These are phyloP conservation scores for Prunus fruticosa DNA, from an alignment of 306 rosid genomes.

Conservation along the genomic window DNA sequence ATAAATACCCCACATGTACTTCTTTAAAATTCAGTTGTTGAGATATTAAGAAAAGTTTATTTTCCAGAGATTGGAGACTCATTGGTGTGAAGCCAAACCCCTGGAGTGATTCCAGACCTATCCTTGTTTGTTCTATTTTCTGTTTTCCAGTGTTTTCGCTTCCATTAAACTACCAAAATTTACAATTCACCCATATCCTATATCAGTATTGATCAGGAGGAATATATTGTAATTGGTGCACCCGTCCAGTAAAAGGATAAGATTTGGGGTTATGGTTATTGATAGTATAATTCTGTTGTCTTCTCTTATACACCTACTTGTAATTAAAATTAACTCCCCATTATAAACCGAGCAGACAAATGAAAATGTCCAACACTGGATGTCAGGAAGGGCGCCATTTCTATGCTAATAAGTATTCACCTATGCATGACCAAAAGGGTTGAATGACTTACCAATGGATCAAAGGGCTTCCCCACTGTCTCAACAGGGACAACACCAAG, in stretches of 20 bases:
- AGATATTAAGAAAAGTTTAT: too few relatives aligned
- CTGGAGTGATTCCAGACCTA: too few relatives aligned
- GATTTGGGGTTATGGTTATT: background rate
- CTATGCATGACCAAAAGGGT: conserved; percentile 1
- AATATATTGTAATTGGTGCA: background rate
- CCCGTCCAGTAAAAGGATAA: background rate
- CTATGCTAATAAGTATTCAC: conserved; percentile 8
- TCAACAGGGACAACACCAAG: conserved; percentile 81
- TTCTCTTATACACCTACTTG: background rate
- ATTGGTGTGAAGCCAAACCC: too few relatives aligned
- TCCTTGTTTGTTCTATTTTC: too few relatives aligned
- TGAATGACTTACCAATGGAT: conserved; percentile 78
- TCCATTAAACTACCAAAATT: too few relatives aligned
- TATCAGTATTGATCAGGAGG: background rate
- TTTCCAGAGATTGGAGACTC: too few relatives aligned
- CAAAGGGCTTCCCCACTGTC: conserved; percentile 82
- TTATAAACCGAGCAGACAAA: background rate
- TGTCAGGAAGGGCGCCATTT: background rate
- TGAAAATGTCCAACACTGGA: background rate
- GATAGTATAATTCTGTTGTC: background rate
- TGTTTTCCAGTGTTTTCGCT: too few relatives aligned
- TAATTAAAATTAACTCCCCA: background rate
- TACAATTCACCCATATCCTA: too few relatives aligned
- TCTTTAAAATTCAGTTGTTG: too few relatives aligned
- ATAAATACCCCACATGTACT: too few relatives aligned